Percentiles rank a stretch among this genome's conserved stretches.
phyloP scores from a whole-genome alignment of 305 asterid species.

The Solanum chacoense region DNA sequence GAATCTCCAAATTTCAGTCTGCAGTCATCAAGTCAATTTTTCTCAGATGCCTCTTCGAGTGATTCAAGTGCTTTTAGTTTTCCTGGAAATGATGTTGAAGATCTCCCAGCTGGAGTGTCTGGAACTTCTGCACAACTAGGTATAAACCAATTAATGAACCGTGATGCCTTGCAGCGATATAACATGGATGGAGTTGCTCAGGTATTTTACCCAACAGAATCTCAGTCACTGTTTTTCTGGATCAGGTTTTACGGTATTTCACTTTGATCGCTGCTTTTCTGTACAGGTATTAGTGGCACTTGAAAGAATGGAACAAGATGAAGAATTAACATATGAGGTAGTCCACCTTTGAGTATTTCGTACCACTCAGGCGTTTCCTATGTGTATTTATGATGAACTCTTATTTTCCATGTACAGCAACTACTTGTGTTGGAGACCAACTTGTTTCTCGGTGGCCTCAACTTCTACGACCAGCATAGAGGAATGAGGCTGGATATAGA shows the following conservation, averaged over 20 bases:
- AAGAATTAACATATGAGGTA: slow-evolving; percentile 42
- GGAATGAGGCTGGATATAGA: slow-evolving; percentile 90
- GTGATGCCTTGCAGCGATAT: slow-evolving; percentile 28
- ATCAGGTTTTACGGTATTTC: background rate
- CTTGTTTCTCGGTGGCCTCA: slow-evolving; percentile 44
- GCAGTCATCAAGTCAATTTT: slow-evolving; percentile 21
- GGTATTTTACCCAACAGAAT: slow-evolving; percentile 29
- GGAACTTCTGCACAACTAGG: slow-evolving; percentile 23
- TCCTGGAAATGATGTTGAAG: slow-evolving; percentile 25
- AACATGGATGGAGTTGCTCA: slow-evolving; percentile 54
- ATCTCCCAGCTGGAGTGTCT: slow-evolving; percentile 16
- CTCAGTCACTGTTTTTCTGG: background rate
- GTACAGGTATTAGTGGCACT: slow-evolving; percentile 46
- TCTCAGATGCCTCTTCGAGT: slow-evolving; percentile 27
- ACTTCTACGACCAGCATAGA: slow-evolving; percentile 66
- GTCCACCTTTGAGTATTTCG: background rate
- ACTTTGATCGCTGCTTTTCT: background rate
- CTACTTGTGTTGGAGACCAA: slow-evolving; percentile 51
- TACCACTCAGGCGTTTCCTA: background rate
- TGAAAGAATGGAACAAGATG: slow-evolving; percentile 43
- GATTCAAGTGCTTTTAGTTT: slow-evolving; percentile 28
- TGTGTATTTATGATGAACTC: background rate
- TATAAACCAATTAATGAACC: slow-evolving; percentile 20
- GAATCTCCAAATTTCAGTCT: slow-evolving; percentile 19
- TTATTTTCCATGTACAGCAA: slow-evolving; percentile 38